These are phyloP conservation scores for Neurospora sp. DNA, from an alignment of 495 filamentous ascomycete genomes.

Conservation along the genomic window DNA sequence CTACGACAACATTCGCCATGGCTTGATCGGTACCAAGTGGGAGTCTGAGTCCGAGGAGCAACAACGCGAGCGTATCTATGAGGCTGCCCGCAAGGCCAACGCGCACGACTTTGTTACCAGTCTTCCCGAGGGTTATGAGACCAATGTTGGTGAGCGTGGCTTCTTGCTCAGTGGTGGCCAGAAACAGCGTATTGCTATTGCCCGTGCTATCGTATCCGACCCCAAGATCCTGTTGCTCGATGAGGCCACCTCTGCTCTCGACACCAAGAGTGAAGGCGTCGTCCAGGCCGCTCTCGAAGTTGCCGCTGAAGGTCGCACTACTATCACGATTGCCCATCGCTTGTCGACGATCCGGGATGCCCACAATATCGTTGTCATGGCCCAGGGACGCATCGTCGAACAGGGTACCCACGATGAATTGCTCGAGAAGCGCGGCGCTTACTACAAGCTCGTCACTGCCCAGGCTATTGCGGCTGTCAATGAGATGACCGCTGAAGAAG, in stretches of 20 bases:
- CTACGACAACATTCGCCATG: constrained; percentile 75
- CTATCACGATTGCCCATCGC: constrained; percentile 91
- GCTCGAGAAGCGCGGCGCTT: constrained; percentile 48
- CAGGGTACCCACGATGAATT: constrained; percentile 65
- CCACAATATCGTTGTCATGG: constrained; percentile 93
- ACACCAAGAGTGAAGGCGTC: constrained; percentile 89
- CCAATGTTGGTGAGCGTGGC: constrained; percentile 89
- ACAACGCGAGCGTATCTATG: constrained; percentile 57
- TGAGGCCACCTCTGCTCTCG: constrained; percentile 90
- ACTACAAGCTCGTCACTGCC: constrained; percentile 45
- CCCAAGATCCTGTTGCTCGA: constrained; percentile 92
- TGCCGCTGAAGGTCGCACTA: constrained; percentile 83
- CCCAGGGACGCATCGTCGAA: constrained; percentile 74
- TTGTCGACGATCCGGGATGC: constrained; percentile 89
- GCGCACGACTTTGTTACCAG: constrained; percentile 80
- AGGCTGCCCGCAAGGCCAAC: constrained; percentile 84
- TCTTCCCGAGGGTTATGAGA: constrained; percentile 87
- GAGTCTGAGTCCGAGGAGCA: constrained; percentile 56
- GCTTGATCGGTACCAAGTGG: constrained; percentile 74
- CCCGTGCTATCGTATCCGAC: constrained; percentile 83
- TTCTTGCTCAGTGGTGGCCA: constrained; percentile 90
- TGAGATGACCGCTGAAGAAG: constrained; percentile 38
- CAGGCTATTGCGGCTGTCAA: constrained; percentile 52
- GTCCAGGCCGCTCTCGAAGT: constrained; percentile 88
- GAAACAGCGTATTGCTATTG: constrained; percentile 84